Evolutionary conservation across 2,329 filamentous ascomycete species (phyloP), one percentile per base, ranked within the genome.

Genomic region (Diaporthe batatas): DNA sequence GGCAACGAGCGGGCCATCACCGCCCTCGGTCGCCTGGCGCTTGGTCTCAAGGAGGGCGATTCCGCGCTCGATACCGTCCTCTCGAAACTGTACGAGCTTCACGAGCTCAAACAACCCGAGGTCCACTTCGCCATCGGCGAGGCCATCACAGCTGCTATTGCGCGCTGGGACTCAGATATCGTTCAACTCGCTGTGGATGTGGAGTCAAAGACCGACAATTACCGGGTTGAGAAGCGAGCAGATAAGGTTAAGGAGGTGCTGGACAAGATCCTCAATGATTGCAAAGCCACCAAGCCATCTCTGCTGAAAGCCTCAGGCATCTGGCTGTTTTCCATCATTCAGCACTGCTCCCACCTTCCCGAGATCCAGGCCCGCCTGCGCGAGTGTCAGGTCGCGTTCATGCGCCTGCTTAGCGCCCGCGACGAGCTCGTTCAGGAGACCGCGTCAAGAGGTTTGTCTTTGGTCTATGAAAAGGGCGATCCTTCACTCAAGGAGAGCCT

Each of bases 351-450:
- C 0, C 91, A 95, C 76, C 84, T 94, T n/a, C 80, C 85, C 4
- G 90, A 94, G 75, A 88, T 98, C 6, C 94, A 97, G 79, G 84
- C 86, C 6, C 90, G 91, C 16, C 85, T 99, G 51, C 88, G 94
- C 65, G 90, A 94, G 77, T 95, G 92, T 73, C 96, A 99, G 81
- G 89, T 89, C 47, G 93, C 94, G 0, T 99, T 99, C 81, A 95
- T 97, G 86, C 88, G 92, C 34, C 91, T 98, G 39, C 87, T 99
- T 16, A 92, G 92, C 21, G 95, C 97, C 72, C 90, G 95, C 25
- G 96, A 99, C 78, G 95, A 98, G 79, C 89, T 98, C 11, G 95
- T 98, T 0, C 96, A 99, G 81, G 96, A 99, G 82, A 97, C 95
- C 6, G 95, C 96, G 5, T 98, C 96, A 0, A 89, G 96, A 72